Conservation (phyloP, 352 stramenopile genomes). For the Phytophthora fragariae region DNA sequence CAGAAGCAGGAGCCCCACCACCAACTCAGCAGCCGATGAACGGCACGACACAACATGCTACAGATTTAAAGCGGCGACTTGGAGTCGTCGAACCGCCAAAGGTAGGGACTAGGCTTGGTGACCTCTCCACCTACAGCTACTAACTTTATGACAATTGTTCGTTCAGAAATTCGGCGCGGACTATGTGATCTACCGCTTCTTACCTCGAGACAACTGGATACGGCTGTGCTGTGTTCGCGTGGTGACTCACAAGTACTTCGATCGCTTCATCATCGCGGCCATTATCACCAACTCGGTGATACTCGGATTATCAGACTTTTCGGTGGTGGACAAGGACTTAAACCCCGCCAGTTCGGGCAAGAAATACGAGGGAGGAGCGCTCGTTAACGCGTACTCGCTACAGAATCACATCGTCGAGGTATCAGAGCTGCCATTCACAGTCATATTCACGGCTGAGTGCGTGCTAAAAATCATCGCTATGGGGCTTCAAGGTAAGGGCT, state of each 20-base stretch:
- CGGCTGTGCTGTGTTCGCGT: constrained; percentile 61
- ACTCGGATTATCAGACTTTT: constrained; percentile 87
- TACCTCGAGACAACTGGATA: constrained; percentile 59
- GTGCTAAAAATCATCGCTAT: constrained; percentile 93
- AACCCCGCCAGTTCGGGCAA: constrained; percentile 68
- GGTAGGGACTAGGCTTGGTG: constrained; percentile 1
- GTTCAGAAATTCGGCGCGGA: constrained; percentile 56
- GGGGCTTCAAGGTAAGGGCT: constrained; percentile 69
- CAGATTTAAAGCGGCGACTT: constrained; percentile 30
- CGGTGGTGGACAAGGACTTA: constrained; percentile 65
- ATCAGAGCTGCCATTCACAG: constrained; percentile 88
- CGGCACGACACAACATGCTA: constrained; percentile 5
- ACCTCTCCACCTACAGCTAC: background rate
- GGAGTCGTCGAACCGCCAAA: constrained; percentile 28
- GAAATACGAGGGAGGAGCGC: constrained; percentile 40
- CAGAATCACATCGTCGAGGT: constrained; percentile 70
- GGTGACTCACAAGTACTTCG: constrained; percentile 72
- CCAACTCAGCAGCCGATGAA: constrained; percentile 2
- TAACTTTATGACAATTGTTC: background rate
- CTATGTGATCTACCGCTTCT: constrained; percentile 46
- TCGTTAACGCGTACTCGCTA: constrained; percentile 55
- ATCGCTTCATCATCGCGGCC: constrained; percentile 85
- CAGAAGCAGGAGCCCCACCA: constrained; percentile 34
- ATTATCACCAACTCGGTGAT: constrained; percentile 91
- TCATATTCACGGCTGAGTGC: constrained; percentile 89